A percentile compares a stretch with the other conserved stretches of the same genome.
phyloP scores from a whole-genome alignment of 176 grass and related monocot genomes.

The Aegilops bicornis region DNA sequence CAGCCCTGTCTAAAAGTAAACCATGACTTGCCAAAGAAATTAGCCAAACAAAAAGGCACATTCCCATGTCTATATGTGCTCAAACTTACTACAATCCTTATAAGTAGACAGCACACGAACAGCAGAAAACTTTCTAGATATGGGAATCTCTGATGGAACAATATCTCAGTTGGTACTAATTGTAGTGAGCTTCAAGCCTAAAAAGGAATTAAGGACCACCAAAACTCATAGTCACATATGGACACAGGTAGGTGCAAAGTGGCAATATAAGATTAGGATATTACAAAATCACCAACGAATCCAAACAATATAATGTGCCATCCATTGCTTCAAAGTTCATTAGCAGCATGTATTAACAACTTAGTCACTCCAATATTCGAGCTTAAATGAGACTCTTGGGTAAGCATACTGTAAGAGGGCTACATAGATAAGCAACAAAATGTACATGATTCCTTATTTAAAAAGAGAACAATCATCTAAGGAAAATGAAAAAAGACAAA shows the following conservation, averaged over 20 bases:
- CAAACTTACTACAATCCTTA: constrained; percentile 3
- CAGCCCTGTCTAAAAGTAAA: neutral
- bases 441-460: neutral
- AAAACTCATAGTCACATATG: neutral
- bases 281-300: constrained; percentile 1
- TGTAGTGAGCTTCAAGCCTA: neutral
- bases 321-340: constrained; percentile 26
- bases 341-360: neutral
- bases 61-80: neutral
- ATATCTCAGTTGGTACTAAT: constrained; percentile 1
- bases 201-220: neutral
- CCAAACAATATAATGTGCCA: neutral
- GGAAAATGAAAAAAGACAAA: constrained; percentile 10
- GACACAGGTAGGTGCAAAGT: neutral
- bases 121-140: neutral
- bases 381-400: neutral
- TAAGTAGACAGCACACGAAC: neutral
- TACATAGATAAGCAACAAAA: neutral
- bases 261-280: neutral
- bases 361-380: constrained; percentile 2
- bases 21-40: neutral
- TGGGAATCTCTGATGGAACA: neutral
- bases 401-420: neutral
- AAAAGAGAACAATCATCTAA: neutral
- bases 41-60: constrained; percentile 19